phyloP scores from a whole-genome alignment of 2,329 filamentous ascomycete species.

The Fusarium hostae region DNA sequence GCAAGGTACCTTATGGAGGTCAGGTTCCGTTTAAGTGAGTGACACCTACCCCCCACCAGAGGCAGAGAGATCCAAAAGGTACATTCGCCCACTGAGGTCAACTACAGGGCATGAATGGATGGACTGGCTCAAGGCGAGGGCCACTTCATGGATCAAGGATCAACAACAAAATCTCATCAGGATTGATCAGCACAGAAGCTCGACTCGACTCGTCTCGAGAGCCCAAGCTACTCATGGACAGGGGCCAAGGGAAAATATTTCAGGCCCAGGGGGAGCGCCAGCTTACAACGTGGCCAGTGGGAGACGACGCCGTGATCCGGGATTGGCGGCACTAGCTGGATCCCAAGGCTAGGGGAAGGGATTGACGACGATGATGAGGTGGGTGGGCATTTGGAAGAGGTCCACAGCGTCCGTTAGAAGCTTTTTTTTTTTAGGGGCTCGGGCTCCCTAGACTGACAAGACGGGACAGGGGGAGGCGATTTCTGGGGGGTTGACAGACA shows the following conservation, averaged over 20 bases:
- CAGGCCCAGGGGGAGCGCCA: conserved; percentile 24
- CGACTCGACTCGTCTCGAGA: neutral
- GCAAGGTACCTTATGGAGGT: conserved; percentile 19
- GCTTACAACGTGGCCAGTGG: conserved; percentile 39
- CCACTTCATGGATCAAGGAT: conserved; percentile 34
- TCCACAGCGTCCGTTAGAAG: conserved; percentile 35
- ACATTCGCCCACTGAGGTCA: neutral
- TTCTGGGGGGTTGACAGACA: conserved; percentile 4
- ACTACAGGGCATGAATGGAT: neutral
- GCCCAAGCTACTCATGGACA: neutral
- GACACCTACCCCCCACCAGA: conserved; percentile 22
- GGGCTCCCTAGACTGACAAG: conserved; percentile 12
- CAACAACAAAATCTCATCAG: conserved; percentile 21
- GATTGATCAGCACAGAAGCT: conserved; percentile 29
- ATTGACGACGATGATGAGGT: conserved; percentile 21
- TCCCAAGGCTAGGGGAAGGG: conserved; percentile 11
- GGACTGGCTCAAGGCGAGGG: neutral
- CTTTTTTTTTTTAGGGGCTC: conserved; percentile 34
- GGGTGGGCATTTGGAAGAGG: neutral
- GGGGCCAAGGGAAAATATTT: conserved; percentile 22
- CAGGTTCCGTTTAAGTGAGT: conserved; percentile 17
- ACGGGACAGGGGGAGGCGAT: conserved; percentile 30
- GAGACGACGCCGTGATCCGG: conserved; percentile 40
- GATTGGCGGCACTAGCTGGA: conserved; percentile 34
- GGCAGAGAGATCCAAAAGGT: conserved; percentile 10